These are phyloP conservation scores for Plectosphaerella plurivora DNA, from an alignment of 2,329 filamentous ascomycete genomes.

Conservation along the genomic window DNA sequence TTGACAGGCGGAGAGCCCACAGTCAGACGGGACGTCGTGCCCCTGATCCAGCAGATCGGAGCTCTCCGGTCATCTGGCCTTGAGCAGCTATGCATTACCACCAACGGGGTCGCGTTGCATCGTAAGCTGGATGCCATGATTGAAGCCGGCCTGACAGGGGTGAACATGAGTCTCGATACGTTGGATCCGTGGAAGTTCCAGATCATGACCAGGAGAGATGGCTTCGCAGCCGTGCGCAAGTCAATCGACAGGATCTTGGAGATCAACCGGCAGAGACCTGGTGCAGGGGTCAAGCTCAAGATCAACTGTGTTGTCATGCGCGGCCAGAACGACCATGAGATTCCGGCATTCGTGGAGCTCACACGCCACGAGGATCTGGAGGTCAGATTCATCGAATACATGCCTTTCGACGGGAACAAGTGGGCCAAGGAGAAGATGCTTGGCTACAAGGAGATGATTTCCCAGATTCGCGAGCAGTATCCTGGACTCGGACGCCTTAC, in stretches of 20 bases:
- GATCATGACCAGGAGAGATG: conserved; percentile 90
- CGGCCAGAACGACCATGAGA: conserved; percentile 85
- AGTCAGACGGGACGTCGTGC: conserved; percentile 82
- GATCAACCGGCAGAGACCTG: conserved; percentile 73
- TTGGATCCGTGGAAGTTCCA: conserved; percentile 95
- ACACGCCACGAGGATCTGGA: conserved; percentile 83
- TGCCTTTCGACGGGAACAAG: conserved; percentile 98
- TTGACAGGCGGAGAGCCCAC: conserved; percentile 95
- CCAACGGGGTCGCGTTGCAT: conserved; percentile 86
- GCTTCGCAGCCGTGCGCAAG: conserved; percentile 86
- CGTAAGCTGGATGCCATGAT: conserved; percentile 91
- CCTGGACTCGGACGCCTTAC: conserved; percentile 65
- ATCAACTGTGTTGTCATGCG: conserved; percentile 98
- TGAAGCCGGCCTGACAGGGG: conserved; percentile 83
- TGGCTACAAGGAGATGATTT: conserved; percentile 84
- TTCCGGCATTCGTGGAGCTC: conserved; percentile 85
- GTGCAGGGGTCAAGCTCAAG: conserved; percentile 87
- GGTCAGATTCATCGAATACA: conserved; percentile 97
- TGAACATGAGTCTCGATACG: conserved; percentile 93
- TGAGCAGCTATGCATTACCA: conserved; percentile 85
- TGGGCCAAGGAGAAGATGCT: conserved; percentile 95
- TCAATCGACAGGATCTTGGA: conserved; percentile 84
- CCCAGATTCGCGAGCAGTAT: conserved; percentile 69
- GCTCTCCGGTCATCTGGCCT: conserved; percentile 70
- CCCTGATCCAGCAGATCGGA: conserved; percentile 87